Base-by-base conservation (phyloP, 495 filamentous ascomycete genomes). In the Penicillium cataractarum region DNA sequence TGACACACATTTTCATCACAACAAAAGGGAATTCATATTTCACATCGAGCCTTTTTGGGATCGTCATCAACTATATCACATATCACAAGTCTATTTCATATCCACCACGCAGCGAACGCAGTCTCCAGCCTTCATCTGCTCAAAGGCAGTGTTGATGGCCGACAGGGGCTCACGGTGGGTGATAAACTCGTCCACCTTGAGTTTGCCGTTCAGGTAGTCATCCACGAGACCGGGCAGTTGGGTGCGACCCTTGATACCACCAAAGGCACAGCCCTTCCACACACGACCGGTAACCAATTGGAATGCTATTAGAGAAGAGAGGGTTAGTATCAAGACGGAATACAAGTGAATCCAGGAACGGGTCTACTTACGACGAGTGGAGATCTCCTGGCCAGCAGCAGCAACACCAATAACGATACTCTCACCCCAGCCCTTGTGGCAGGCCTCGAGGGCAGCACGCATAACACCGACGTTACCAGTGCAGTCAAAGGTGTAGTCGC, bases 151-250 rank as follows among this genome's bases (percentile, higher is more conserved):
- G 83, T 97, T 97, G 80, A 99, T 97, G 53, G 87, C 83, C 26
- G 73, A 71, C 50, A 99, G 82, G 8, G 80, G 79, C 84, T 96
- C 89, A 48, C 95, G 89, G 82, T 99, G 96, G 31, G 95, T 99
- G 79, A 99, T 98, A 83, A 98, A 98, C 82, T 99, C 95, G 71
- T 99, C 96, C 42, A 99, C 94, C 90, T 97, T 98, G 71, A 99
- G 86, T 70, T 90, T 85, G 64, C 93, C 93, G 26, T 82, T 82
- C 75, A 96, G 83, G 76, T 99, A 99, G 76, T 98, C 96, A 56
- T 88, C 83, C 6, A 99, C 93, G 29, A 99, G 86, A 57, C 84
- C 89, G 35, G 91, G 91, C 52, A 99, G 86, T 79, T 99, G 95
- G 29, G 90, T 86, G 68, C 95, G 92, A 62, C 95, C 95, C 83